Conservation (phyloP, 148 eudicot genomes). For the Cornus kousa region DNA sequence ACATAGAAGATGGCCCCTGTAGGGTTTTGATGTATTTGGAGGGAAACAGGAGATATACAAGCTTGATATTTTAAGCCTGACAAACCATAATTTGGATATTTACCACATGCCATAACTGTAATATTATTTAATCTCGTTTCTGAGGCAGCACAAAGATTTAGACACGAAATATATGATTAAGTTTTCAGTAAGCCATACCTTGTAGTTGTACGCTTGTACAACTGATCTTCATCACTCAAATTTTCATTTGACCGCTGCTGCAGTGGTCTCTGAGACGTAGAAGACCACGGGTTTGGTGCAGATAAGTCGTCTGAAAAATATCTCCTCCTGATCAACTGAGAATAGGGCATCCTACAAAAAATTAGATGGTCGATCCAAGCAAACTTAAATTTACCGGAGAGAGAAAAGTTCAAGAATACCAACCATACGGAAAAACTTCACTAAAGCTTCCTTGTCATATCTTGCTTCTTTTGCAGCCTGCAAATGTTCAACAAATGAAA, state of each 20-base stretch:
- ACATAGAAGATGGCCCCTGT: too few species aligned
- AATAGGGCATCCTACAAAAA: not conserved
- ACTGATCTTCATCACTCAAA: slow-evolving; percentile 59
- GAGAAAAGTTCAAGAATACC: slow-evolving; percentile 21
- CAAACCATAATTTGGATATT: too few species aligned
- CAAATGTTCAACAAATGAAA: slow-evolving; percentile 11
- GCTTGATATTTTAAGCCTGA: too few species aligned
- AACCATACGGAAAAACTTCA: slow-evolving; percentile 84
- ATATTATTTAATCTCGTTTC: too few species aligned
- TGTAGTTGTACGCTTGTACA: slow-evolving; percentile 37
- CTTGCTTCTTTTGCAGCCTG: slow-evolving; percentile 97
- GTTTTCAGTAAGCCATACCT: slow-evolving; percentile 38
- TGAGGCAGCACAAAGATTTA: not conserved
- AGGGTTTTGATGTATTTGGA: too few species aligned
- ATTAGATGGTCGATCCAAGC: slow-evolving; percentile 12
- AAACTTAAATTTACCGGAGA: slow-evolving; percentile 1
- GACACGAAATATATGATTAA: not conserved
- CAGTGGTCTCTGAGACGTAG: slow-evolving; percentile 45
- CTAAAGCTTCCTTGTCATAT: slow-evolving; percentile 88
- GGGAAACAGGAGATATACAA: too few species aligned
- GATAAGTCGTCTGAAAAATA: slow-evolving; percentile 81
- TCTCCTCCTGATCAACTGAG: slow-evolving; percentile 91
- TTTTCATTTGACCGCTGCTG: slow-evolving; percentile 51
- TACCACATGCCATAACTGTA: not conserved
- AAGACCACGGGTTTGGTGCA: slow-evolving; percentile 68